Evolutionary conservation across 2,329 filamentous ascomycete species (phyloP).

Genomic region (Fusarium sp.): DNA sequence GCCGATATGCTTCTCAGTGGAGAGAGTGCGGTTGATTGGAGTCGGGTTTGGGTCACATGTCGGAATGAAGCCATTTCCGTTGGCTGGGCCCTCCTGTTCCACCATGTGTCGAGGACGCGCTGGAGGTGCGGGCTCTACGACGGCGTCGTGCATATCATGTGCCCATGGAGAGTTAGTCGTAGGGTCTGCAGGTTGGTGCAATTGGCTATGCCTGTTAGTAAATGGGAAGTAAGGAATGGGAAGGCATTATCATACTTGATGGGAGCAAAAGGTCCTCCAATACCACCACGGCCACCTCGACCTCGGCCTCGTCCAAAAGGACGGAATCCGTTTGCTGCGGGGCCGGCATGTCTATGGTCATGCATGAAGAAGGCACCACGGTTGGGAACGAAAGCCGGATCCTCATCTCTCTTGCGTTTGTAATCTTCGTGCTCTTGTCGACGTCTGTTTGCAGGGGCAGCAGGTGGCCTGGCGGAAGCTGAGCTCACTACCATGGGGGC

Average conservation of each 20-base stretch:
- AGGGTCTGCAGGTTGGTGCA: slow-evolving; percentile 63
- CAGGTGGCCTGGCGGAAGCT: slow-evolving; percentile 59
- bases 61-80: slow-evolving; percentile 64
- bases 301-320: slow-evolving; percentile 75
- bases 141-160: slow-evolving; percentile 89
- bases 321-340: slow-evolving; percentile 79
- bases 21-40: slow-evolving; percentile 80
- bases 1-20: slow-evolving; percentile 83
- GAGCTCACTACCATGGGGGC: slow-evolving; percentile 66
- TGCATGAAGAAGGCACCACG: slow-evolving; percentile 97
- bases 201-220: slow-evolving; percentile 48
- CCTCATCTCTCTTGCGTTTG: slow-evolving; percentile 84
- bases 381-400: slow-evolving; percentile 94
- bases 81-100: slow-evolving; percentile 60
- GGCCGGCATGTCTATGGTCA: slow-evolving; percentile 84
- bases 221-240: neutral
- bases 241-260: slow-evolving; percentile 64
- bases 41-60: slow-evolving; percentile 67
- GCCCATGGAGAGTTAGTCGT: slow-evolving; percentile 83
- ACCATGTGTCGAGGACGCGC: slow-evolving; percentile 55
- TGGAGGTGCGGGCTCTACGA: slow-evolving; percentile 57
- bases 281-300: slow-evolving; percentile 67
- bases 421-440: slow-evolving; percentile 92
- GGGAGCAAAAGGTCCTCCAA: slow-evolving; percentile 66
- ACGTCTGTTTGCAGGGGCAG: slow-evolving; percentile 73